These are phyloP conservation scores for Colletotrichum shisoi DNA, from an alignment of 2,329 filamentous ascomycete species.

Conservation along the genomic window DNA sequence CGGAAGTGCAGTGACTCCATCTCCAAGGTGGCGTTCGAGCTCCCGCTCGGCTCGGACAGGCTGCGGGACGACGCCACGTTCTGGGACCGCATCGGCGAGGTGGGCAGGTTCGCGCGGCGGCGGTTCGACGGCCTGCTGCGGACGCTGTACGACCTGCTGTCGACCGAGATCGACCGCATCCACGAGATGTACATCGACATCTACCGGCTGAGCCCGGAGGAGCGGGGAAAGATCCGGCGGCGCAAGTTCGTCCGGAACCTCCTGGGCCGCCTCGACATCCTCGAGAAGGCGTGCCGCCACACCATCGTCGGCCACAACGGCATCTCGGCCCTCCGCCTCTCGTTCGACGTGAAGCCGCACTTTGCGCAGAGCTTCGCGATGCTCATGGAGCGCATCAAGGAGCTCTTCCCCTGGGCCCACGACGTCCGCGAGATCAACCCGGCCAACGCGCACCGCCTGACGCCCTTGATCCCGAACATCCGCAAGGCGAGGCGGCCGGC, in stretches of 20 bases:
- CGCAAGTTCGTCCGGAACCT: neutral
- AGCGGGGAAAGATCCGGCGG: neutral
- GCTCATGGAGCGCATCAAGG: neutral
- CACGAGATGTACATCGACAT: constrained; percentile 12
- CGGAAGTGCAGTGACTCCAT: neutral
- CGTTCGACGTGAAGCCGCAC: neutral
- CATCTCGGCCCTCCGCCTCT: neutral
- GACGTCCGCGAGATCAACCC: constrained; percentile 1
- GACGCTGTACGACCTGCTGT: neutral
- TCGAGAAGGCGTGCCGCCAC: neutral
- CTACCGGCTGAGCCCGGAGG: constrained; percentile 10
- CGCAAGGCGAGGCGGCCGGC: constrained; percentile 6
- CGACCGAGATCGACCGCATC: neutral
- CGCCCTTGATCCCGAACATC: constrained; percentile 19
- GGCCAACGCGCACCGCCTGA: neutral
- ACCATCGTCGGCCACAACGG: neutral
- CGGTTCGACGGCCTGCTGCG: constrained; percentile 7
- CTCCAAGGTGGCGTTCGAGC: neutral
- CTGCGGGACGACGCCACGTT: neutral
- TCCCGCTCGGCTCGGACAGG: neutral
- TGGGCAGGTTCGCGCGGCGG: neutral
- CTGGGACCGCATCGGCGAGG: constrained; percentile 3
- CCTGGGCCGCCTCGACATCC: neutral
- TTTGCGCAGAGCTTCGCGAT: neutral
- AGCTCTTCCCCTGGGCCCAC: neutral